Evolutionary conservation across 75 land plant species (phyloP).

Genomic region (Adiantum capillusveneris): DNA sequence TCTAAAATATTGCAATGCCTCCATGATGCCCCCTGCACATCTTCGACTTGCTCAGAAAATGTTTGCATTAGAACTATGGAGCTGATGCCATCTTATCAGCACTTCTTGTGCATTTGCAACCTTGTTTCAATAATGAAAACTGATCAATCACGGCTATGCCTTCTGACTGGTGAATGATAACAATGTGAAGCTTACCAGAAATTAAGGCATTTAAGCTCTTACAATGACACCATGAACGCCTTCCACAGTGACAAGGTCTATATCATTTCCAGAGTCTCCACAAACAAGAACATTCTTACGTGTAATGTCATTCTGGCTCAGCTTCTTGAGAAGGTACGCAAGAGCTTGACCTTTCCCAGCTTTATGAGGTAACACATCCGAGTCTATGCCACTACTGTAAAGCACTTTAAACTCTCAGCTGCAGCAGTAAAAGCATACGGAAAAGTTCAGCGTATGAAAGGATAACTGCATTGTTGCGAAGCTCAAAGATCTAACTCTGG

Average conservation of each 20-base stretch:
- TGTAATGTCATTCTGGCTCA: constrained; percentile 17
- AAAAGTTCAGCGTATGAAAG: no score
- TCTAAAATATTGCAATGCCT: constrained; percentile 25
- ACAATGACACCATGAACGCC: constrained; percentile 45
- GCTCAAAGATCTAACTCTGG: no score
- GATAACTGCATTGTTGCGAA: no score
- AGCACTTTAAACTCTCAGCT: constrained; percentile 41
- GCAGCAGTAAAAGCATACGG: constrained; percentile 10
- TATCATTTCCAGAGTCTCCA: constrained; percentile 52
- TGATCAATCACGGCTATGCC: not conserved
- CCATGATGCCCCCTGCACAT: constrained; percentile 41
- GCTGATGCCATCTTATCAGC: constrained; percentile 30
- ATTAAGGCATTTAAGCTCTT: constrained; percentile 8
- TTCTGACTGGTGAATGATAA: not conserved
- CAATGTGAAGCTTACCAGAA: not conserved
- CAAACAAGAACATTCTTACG: constrained; percentile 35
- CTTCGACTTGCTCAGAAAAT: constrained; percentile 22
- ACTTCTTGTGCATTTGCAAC: constrained; percentile 47
- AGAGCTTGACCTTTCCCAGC: constrained; percentile 53
- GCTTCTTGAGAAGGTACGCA: constrained; percentile 29
- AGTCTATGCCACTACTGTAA: constrained; percentile 35
- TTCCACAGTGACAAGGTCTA: constrained; percentile 31
- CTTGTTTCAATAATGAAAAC: constrained; percentile 9
- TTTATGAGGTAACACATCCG: constrained; percentile 39
- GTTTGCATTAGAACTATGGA: constrained; percentile 9